Conservation (phyloP, 495 filamentous ascomycete genomes). For the Tuber brumale region DNA sequence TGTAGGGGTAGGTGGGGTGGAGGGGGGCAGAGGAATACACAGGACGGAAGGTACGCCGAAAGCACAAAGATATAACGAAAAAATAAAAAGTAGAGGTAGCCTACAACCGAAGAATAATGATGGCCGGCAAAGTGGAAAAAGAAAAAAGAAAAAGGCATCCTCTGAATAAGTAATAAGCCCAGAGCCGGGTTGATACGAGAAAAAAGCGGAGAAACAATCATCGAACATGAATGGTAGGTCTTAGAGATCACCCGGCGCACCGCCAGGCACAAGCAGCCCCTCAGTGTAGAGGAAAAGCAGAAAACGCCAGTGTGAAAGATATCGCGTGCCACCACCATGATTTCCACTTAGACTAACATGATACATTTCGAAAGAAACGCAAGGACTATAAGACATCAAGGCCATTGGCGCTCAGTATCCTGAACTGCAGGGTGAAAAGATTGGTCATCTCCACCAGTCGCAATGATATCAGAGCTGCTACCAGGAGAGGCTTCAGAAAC, state of each 20-base stretch:
- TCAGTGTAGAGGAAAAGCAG: slow-evolving; percentile 11
- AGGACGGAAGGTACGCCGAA: slow-evolving; percentile 23
- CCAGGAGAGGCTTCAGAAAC: slow-evolving; percentile 28
- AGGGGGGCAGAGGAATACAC: slow-evolving; percentile 18
- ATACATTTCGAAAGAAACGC: slow-evolving; percentile 2
- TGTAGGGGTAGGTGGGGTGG: background rate
- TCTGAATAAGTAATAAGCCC: slow-evolving; percentile 14
- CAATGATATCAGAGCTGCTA: slow-evolving; percentile 12
- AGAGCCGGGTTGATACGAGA: background rate
- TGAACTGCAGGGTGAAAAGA: slow-evolving; percentile 25
- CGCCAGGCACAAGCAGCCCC: background rate
- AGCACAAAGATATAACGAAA: slow-evolving; percentile 16
- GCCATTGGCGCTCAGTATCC: slow-evolving; percentile 21
- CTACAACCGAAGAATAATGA: slow-evolving; percentile 6
- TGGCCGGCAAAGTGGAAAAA: slow-evolving; percentile 6
- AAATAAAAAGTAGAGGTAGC: background rate
- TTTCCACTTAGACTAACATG: background rate
- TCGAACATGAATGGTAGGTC: background rate
- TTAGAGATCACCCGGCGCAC: background rate
- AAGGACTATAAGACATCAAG: slow-evolving; percentile 9
- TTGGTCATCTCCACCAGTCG: slow-evolving; percentile 19
- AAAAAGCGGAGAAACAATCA: slow-evolving; percentile 1
- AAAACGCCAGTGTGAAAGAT: background rate
- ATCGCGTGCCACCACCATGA: slow-evolving; percentile 3
- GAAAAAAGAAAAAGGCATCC: slow-evolving; percentile 5